Evolutionary conservation across 108 stramenopile species (phyloP).

Genomic region (Asterionellopsis glacialis): DNA sequence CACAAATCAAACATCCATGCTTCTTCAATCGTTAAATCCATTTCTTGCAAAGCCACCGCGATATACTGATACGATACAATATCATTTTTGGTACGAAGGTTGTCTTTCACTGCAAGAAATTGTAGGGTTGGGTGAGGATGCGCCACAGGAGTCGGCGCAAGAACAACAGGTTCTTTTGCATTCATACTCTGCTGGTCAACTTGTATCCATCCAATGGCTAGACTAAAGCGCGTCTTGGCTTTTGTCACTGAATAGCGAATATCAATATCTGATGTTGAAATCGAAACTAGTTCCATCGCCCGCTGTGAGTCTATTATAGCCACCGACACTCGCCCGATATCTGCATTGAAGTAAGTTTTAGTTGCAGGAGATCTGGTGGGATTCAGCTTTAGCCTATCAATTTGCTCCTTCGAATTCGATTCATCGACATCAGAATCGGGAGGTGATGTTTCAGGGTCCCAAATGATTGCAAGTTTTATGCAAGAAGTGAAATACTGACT

Average conservation of each 20-base stretch:
- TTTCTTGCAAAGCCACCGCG: slow-evolving; percentile 60
- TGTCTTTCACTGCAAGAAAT: slow-evolving; percentile 74
- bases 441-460: slow-evolving; percentile 21
- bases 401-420: not conserved
- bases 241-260: slow-evolving; percentile 63
- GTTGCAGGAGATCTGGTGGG: slow-evolving; percentile 1
- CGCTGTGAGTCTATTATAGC: slow-evolving; percentile 73
- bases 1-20: slow-evolving; percentile 64
- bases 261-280: slow-evolving; percentile 56
- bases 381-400: not conserved
- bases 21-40: slow-evolving; percentile 82
- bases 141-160: slow-evolving; percentile 65
- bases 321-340: slow-evolving; percentile 49
- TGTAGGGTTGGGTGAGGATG: slow-evolving; percentile 67
- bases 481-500: slow-evolving; percentile 64
- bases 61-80: slow-evolving; percentile 73
- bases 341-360: slow-evolving; percentile 58
- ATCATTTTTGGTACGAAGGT: slow-evolving; percentile 58
- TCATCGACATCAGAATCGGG: not conserved
- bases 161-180: slow-evolving; percentile 62
- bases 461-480: slow-evolving; percentile 61
- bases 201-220: slow-evolving; percentile 70
- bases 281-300: slow-evolving; percentile 56
- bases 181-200: slow-evolving; percentile 65
- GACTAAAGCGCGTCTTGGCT: slow-evolving; percentile 58